Conservation (phyloP, 2,329 filamentous ascomycete genomes). For the Paraconiothyrium brasiliense region DNA sequence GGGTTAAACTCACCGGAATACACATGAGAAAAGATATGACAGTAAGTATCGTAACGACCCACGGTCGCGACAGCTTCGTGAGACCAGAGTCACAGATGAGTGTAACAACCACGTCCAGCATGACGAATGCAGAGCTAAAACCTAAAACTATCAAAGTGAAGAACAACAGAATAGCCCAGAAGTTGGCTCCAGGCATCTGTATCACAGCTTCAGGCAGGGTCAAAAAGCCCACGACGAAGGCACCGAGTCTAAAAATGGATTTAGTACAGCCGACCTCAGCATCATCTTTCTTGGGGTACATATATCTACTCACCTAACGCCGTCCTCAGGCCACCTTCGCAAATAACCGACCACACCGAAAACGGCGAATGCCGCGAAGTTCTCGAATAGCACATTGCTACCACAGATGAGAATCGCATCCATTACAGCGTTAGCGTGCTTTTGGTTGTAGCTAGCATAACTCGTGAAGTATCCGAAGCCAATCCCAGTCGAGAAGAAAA, state of each 20-base stretch:
- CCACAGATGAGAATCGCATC: slow-evolving; percentile 65
- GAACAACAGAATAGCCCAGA: slow-evolving; percentile 67
- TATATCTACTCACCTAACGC: slow-evolving; percentile 36
- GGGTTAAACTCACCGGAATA: slow-evolving; percentile 48
- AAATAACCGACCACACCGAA: slow-evolving; percentile 67
- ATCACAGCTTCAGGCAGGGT: slow-evolving; percentile 65
- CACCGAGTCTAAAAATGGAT: slow-evolving; percentile 53
- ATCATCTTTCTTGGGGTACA: background rate
- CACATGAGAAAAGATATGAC: slow-evolving; percentile 64
- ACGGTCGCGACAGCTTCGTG: slow-evolving; percentile 56
- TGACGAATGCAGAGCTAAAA: slow-evolving; percentile 67
- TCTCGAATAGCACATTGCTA: slow-evolving; percentile 67
- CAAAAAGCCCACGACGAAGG: slow-evolving; percentile 67
- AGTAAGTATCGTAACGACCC: slow-evolving; percentile 61
- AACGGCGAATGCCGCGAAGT: slow-evolving; percentile 60
- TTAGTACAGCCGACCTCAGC: background rate
- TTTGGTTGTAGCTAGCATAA: slow-evolving; percentile 67
- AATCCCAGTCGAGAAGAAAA: slow-evolving; percentile 68
- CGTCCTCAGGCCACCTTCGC: slow-evolving; percentile 52
- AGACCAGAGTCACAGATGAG: slow-evolving; percentile 63
- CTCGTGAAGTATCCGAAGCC: slow-evolving; percentile 66
- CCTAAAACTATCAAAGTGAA: slow-evolving; percentile 68
- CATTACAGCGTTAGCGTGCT: slow-evolving; percentile 67
- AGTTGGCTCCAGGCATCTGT: slow-evolving; percentile 66
- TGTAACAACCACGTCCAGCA: slow-evolving; percentile 66